A percentile compares a stretch with the other conserved stretches of the same genome.
Evolutionary conservation across 495 filamentous ascomycete genomes (phyloP).

Genomic region (Diplogelasinospora grovesii): DNA sequence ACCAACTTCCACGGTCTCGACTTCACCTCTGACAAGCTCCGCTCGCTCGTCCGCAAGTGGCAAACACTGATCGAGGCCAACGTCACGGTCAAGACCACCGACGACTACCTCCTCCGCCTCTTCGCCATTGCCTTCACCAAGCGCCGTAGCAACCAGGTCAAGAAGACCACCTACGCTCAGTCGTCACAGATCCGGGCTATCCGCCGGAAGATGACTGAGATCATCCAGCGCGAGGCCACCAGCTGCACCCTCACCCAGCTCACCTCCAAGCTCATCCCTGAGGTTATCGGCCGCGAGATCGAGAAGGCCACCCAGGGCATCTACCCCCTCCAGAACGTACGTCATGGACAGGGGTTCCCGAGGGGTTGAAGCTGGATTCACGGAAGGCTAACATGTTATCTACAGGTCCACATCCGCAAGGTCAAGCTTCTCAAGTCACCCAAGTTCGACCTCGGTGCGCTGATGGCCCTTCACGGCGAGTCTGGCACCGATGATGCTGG

Average conservation of each 20-base stretch:
- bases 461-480: constrained; percentile 94
- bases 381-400: too few species aligned
- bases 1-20: constrained; percentile 99
- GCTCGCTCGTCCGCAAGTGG: constrained; percentile 98
- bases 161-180: constrained; percentile 98
- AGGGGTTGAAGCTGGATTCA: neutral
- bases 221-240: constrained; percentile 91
- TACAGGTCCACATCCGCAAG: constrained; percentile 97
- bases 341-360: constrained; percentile 26
- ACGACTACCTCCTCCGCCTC: constrained; percentile 96
- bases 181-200: constrained; percentile 95
- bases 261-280: constrained; percentile 94
- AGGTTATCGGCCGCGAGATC: constrained; percentile 98
- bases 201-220: constrained; percentile 99
- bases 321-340: constrained; percentile 97
- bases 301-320: constrained; percentile 99
- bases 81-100: constrained; percentile 97
- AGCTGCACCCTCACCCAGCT: constrained; percentile 92
- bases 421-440: constrained; percentile 97
- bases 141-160: constrained; percentile 96
- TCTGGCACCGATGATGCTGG: constrained; percentile 91
- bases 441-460: constrained; percentile 96
- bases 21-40: constrained; percentile 99
- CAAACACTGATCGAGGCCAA: constrained; percentile 99
- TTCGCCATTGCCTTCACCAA: constrained; percentile 99